Evolutionary conservation across 2,329 filamentous ascomycete species (phyloP), one percentile per base, ranked within the genome.

Genomic region (Aspergillus pseudoviridinutans): DNA sequence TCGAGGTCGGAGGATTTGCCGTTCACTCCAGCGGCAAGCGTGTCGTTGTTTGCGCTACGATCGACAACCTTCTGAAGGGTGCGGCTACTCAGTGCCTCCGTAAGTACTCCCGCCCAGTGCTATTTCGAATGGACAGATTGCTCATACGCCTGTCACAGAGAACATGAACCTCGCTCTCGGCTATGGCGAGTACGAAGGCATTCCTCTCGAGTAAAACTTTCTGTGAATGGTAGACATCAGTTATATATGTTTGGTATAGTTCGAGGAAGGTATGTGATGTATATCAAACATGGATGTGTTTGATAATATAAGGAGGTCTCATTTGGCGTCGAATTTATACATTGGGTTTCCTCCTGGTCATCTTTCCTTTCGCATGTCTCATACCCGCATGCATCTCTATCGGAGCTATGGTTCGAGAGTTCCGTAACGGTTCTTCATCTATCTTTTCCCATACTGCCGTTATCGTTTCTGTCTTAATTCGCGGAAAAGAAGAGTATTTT

Each of bases 1-100:
- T 96, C 3, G 92, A 97, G 78, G 92, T 99, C 74, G 94, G 94
- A 58, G 92, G 90, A 0, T 97, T 97, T 69, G 92, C 91, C n/a
- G 91, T 97, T 42, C 89, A 97, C 78, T 91, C 85, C 65, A 87
- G 85, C 24, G 93, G 93, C 57, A 94, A 92, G 84, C 84, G 94
- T 53, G 92, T 95, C 0, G 93, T 97, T n/a, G 85, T 97, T 61
- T 95, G 92, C 71, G 90, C 89, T 20, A 96, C 90, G 2, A 96
- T 97, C 68, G 92, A 97, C 76, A 96, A 97, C 76, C 78, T 97
- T 65, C 82, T 94, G 67, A 97, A 97, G 84, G 92, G 92, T 59
- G 92, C 92, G 54, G 90, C 90, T 6, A 96, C 92, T 10, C 92
- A 96, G 75, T 96, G 92, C 78, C 78, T 96, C 74, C 92, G 88